Conservation (phyloP, 2,329 filamentous ascomycete species). For the Helotiales sp. region DNA sequence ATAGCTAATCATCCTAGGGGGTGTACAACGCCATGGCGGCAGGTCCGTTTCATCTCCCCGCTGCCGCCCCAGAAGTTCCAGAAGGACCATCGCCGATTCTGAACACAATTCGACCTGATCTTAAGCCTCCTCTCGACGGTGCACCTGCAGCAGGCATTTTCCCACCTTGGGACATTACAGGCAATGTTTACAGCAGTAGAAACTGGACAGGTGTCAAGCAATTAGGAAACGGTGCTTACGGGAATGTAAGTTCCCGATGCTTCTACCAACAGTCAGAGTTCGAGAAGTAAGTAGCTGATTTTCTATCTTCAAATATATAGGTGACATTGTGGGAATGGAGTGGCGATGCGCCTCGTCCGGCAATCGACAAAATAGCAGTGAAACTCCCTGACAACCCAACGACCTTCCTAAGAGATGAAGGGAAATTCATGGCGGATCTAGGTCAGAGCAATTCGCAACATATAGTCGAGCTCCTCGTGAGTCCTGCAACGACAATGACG, state of each 20-base stretch:
- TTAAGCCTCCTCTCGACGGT: neutral
- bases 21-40: neutral
- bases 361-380: neutral
- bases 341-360: neutral
- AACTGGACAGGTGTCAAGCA: neutral
- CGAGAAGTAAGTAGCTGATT: too few relatives aligned
- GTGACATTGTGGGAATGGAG: neutral
- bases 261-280: too few relatives aligned
- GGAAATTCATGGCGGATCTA: neutral
- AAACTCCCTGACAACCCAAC: neutral
- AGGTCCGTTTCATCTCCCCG: neutral
- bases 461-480: neutral
- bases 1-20: too few relatives aligned
- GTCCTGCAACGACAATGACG: neutral
- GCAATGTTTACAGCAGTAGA: neutral
- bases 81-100: neutral
- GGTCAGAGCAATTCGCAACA: neutral
- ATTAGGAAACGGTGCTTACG: neutral
- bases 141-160: neutral
- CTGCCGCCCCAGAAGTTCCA: neutral
- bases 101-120: neutral
- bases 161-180: neutral
- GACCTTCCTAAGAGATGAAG: neutral
- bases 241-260: neutral
- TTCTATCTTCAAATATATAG: too few relatives aligned